Base-by-base conservation (phyloP, 2,329 filamentous ascomycete genomes). In the Diaporthe capsici region DNA sequence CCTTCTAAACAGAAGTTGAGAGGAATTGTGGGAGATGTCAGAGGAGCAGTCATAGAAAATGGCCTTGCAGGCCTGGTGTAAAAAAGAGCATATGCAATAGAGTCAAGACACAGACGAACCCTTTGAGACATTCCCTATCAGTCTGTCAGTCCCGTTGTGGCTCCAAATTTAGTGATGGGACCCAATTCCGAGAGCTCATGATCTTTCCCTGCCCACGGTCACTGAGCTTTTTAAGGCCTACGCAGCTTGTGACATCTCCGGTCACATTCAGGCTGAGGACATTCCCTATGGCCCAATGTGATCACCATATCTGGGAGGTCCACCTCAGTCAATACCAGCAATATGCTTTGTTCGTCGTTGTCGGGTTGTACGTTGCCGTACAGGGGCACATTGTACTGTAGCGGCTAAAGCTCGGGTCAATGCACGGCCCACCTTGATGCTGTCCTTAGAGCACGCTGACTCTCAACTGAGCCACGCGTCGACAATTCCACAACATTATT, bases 21-120 rank as follows among this genome's bases (percentile, higher is more conserved):
- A 63, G 44, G 15, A 17, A 15, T n/a, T 13, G 49, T 61, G 61
- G 63, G 53, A 34, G 31, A 39, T 28, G 61, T 34, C 25, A 44
- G 31, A 60, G 25, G 73, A 53, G 61, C 3, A 47, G 22, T 9
- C 8, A 42, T 17, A 15, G 39, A 86, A 85, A 84, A 17, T 55
- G 44, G 73, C 47, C 58, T 67, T 65, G 34, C 39, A 22, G 53
- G 61, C 65, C 73, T 55, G 51, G 63, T 74, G 71, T 68, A 61
- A 72, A 76, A 57, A 70, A 68, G 68, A 71, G 37, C 72, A 75
- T 37, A 51, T 44, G 22, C 60, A 76, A 76, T 75, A 76, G 68
- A 76, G 28, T 28, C 37, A 63, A 73, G 58, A 57, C 37, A 67
- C 53, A 71, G 34, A 70, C 22, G 31, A 13, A 4, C 34, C 49